A percentile compares a stretch with the other conserved stretches of the same genome.
Evolutionary conservation across 192 early-diverging fungal species (phyloP).

Genomic region (Coemansia brasiliensis): DNA sequence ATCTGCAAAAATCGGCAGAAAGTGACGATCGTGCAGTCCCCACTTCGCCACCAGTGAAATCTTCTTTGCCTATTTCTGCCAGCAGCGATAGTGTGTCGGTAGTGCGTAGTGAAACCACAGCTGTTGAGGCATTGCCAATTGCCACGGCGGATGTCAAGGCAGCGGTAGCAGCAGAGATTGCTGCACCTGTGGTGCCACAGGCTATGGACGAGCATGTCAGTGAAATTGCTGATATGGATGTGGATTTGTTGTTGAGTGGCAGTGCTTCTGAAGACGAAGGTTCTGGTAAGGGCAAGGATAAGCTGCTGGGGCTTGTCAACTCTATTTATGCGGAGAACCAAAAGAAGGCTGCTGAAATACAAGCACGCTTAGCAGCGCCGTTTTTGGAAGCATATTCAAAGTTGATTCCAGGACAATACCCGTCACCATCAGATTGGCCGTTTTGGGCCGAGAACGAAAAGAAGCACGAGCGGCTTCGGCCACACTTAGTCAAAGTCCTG

Average conservation of each 20-base stretch:
- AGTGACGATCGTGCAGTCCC: constrained; percentile 35
- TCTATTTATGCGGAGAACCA: constrained; percentile 45
- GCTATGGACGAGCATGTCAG: not conserved
- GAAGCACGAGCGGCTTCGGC: constrained; percentile 22
- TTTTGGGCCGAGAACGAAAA: constrained; percentile 43
- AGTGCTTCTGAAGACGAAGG: constrained; percentile 1
- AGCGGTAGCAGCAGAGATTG: constrained; percentile 1
- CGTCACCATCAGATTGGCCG: constrained; percentile 42
- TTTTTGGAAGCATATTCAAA: constrained; percentile 33
- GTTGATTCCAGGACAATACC: constrained; percentile 39
- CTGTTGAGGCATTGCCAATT: not conserved
- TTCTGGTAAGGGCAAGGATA: constrained; percentile 4
- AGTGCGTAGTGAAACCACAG: not conserved
- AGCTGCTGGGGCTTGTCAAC: constrained; percentile 11
- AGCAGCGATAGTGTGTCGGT: not conserved
- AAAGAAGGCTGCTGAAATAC: constrained; percentile 21
- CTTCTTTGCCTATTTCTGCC: not conserved
- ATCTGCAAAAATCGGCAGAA: not conserved
- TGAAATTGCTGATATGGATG: not conserved
- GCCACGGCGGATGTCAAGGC: not conserved
- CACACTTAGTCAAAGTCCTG: constrained; percentile 26
- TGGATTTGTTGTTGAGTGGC: not conserved
- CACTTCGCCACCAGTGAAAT: constrained; percentile 19
- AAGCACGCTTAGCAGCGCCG: constrained; percentile 23
- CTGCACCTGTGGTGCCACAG: constrained; percentile 15